Evolutionary conservation across 1,284 basidiomycete genomes (phyloP), one percentile per base, ranked within the genome.

Genomic region (Microbotryum lychnidis-dioicae): DNA sequence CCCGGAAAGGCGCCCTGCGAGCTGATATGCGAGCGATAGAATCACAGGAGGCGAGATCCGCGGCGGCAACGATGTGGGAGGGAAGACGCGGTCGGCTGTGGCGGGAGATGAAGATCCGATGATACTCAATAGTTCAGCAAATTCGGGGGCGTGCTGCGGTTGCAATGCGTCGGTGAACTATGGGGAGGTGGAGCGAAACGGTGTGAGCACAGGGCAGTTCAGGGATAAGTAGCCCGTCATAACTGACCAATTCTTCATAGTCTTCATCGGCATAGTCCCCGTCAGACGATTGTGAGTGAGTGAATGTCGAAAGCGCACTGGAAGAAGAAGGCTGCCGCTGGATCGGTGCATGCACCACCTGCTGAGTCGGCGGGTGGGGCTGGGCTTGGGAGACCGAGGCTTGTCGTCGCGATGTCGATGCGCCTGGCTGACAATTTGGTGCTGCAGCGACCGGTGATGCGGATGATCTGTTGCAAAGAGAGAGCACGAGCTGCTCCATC

Each of bases 71-170:
- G 46, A 6, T 0, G 44, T 25, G 14, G 42, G 44, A n/a, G 66
- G 66, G 42, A 67, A 63, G 45, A 67, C 55, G 21, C 56, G 52
- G 3, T 67, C 63, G 58, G 63, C 53, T n/a, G 61, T 46, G 21
- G 31, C 14, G 4, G 64, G 16, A 8, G 64, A 57, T 10, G 61
- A 50, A n/a, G 50, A 37, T 25, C 45, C 48, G 55, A 65, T 57
- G 45, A 65, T 49, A 44, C 59, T 44, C n/a, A 50, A n/a, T 16
- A 65, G 61, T 3, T 53, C 42, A 1, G 61, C 33, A 25, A 65
- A 65, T n/a, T 46, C 52, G 8, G 64, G 64, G 33, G 56, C 64
- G 61, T 62, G 50, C 50, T 48, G 45, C 10, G 64, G 64, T 21
- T 60, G 64, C 46, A 65, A 52, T 20, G 56, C 52, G 23, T 62